Evolutionary conservation across 2,329 filamentous ascomycete genomes (phyloP), one percentile per base, ranked within the genome.

Genomic region (Penicillium sp.): DNA sequence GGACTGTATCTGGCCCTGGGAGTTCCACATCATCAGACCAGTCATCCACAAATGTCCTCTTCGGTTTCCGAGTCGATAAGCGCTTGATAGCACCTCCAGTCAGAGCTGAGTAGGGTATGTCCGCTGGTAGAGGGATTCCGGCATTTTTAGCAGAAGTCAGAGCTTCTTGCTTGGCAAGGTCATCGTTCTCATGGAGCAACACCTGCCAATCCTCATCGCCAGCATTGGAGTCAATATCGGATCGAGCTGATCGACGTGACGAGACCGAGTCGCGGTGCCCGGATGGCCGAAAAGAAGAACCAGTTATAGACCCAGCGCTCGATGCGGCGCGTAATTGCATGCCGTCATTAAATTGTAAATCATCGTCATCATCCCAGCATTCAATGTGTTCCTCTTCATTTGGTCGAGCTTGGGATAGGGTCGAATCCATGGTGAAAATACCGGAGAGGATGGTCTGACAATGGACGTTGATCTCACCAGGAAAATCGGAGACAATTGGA

Each of bases 11-110:
- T 2, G 69, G 60, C 26, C 74, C 73, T 3, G 83, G 80, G 11
- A 88, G 62, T 52, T 85, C 83, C 32, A 90, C 65, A 52, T 90
- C 85, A 51, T 88, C 83, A 44, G 79, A 82, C 81, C 85, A 90
- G 60, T 90, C 85, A 52, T 88, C 84, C 47, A 85, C 79, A 42
- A 85, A 77, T 27, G 82, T 79, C 56, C 78, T 83, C 55, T 80
- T 82, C 13, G 84, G 73, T 55, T 82, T 87, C 50, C 79, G 76
- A 42, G 79, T 80, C 33, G 89, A 89, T 22, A 96, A 73, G 51
- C 89, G 76, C 68, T 93, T 94, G 59, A 96, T 96, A 7, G 88
- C 90, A 35, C 92, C 92, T 36, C 90, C 90, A 61, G 92, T 77
- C 28, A 98, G 71, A 18, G 92, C 92, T 13, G 90, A 95, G 18